A percentile compares a stretch with the other conserved stretches of the same genome.
These are phyloP conservation scores for Sphenostylis stenocarpa DNA, from an alignment of 306 rosid genomes.

Conservation along the genomic window DNA sequence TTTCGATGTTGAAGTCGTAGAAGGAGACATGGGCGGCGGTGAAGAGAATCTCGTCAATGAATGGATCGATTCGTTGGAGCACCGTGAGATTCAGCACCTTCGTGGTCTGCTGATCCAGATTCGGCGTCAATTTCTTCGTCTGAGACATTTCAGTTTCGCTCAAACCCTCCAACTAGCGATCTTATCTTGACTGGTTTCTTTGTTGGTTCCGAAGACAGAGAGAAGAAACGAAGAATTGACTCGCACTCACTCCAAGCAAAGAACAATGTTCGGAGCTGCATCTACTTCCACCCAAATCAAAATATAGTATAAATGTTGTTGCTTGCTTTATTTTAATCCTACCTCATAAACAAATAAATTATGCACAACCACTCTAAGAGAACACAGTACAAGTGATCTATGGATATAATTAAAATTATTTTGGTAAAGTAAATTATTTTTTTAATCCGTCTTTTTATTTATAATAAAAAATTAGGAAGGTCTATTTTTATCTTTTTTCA, in stretches of 20 bases:
- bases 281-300: slow-evolving; percentile 8
- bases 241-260: slow-evolving; percentile 7
- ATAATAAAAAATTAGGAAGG: too few relatives aligned
- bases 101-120: slow-evolving; percentile 85
- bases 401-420: too few relatives aligned
- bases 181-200: neutral
- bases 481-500: too few relatives aligned
- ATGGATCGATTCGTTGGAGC: slow-evolving; percentile 84
- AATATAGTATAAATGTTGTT: neutral
- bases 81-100: slow-evolving; percentile 89
- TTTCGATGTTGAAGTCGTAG: slow-evolving; percentile 83
- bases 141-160: slow-evolving; percentile 31
- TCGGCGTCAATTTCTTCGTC: slow-evolving; percentile 83
- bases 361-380: neutral
- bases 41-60: slow-evolving; percentile 87
- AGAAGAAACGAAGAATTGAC: slow-evolving; percentile 4
- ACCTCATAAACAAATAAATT: neutral
- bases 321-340: neutral
- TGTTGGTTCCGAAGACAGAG: neutral
- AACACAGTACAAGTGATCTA: neutral
- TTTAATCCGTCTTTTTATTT: too few relatives aligned
- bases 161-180: slow-evolving; percentile 23
- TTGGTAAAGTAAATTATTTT: neutral
- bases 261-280: slow-evolving; percentile 1
- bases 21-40: slow-evolving; percentile 92